Evolutionary conservation across 352 stramenopile species (phyloP).

Genomic region (Phytophthora capsici): DNA sequence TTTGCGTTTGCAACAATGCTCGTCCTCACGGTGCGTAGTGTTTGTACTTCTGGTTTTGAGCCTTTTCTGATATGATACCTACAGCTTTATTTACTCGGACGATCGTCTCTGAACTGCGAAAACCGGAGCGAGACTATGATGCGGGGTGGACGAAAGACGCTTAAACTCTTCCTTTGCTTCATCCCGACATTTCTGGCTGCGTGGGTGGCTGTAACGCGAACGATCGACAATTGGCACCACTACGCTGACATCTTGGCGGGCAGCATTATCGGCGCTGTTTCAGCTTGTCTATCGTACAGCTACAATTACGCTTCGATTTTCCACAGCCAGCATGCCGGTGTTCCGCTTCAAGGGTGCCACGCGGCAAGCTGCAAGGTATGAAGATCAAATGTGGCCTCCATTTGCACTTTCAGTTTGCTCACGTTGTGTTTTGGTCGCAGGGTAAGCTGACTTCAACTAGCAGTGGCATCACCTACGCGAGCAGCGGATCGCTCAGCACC

Average conservation of each 20-base stretch:
- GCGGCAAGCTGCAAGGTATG: constrained; percentile 47
- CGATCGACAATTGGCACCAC: constrained; percentile 90
- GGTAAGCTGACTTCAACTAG: constrained; percentile 15
- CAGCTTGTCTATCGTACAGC: constrained; percentile 59
- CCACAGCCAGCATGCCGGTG: constrained; percentile 57
- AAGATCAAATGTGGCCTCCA: not conserved
- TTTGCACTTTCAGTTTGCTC: not conserved
- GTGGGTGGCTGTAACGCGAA: constrained; percentile 81
- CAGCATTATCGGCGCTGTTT: constrained; percentile 68
- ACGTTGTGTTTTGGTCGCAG: constrained; percentile 17
- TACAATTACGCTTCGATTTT: constrained; percentile 81
- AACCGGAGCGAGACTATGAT: constrained; percentile 63
- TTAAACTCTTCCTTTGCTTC: constrained; percentile 85
- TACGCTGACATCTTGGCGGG: constrained; percentile 74
- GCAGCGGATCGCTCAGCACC: constrained; percentile 23
- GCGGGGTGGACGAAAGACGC: constrained; percentile 61
- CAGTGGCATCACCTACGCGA: constrained; percentile 37
- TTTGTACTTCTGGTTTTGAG: too few species aligned
- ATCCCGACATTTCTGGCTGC: constrained; percentile 66
- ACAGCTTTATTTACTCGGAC: constrained; percentile 81
- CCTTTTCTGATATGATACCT: constrained; percentile 48
- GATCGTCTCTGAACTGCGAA: constrained; percentile 65
- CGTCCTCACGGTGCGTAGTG: constrained; percentile 61
- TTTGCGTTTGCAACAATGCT: constrained; percentile 86
- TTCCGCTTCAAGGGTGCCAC: constrained; percentile 58